Evolutionary conservation across 345 rosid species (phyloP), one percentile per base, ranked within the genome.

Genomic region (Arabis alpina): DNA sequence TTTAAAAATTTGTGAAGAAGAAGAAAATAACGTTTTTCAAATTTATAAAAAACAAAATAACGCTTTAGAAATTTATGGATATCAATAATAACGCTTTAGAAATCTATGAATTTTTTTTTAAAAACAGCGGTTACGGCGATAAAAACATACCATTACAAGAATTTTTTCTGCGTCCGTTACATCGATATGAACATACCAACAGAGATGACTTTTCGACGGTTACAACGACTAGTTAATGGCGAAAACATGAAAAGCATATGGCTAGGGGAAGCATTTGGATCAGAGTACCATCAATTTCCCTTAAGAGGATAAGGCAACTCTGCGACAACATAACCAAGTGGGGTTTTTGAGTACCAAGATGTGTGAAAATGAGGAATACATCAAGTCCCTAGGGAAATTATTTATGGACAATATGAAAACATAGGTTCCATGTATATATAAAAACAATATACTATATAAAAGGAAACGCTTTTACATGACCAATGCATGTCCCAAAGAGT

Each of bases 301-400:
- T 54, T 44, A 15, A 42, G 15, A 32, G 3, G 37, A 69, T 41
- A 61, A 37, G 41, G 60, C 54, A 47, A 24, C 39, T 49, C 32
- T 64, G 32, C 11, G 28, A 37, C 70, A 61, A 62, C 39, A 40
- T 28, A 41, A 15, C 55, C 57, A 69, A 75, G 49, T 55, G 59
- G 58, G 70, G 39, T 0, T 56, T 37, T 54, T 68, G 36, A 69
- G 59, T 63, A 55, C 70, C 74, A 62, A 62, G 41, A 57, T 49
- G 70, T 69, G 71, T 74, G 59, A 56, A 69, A 55, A 63, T 62
- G 71, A 63, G 70, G 27, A 42, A 49, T 30, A 55, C 34, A 68
- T 55, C 75, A 75, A 75, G 74, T 75, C 66, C 75, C 79, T 75
- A 75, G 75, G 66, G 32, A 25, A 45, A 28, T 12, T 44, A 54